These are phyloP conservation scores for Elsinoe arachidis DNA, from an alignment of 2,329 filamentous ascomycete species.

Conservation along the genomic window DNA sequence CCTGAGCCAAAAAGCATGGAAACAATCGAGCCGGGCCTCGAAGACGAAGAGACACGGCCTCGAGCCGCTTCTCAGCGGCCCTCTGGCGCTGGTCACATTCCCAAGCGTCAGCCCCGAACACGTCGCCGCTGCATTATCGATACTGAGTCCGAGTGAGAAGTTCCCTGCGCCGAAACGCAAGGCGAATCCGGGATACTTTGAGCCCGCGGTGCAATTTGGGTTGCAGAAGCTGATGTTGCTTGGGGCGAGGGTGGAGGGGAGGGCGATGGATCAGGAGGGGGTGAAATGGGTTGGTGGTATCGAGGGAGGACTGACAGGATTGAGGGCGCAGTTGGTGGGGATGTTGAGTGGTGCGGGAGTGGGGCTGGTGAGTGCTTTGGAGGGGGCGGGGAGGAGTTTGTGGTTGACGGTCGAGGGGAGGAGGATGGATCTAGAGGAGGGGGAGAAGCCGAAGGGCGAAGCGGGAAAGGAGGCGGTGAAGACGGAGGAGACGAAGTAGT, in stretches of 20 bases:
- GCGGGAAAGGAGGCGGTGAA: constrained; percentile 13
- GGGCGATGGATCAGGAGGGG: constrained; percentile 69
- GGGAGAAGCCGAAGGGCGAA: constrained; percentile 34
- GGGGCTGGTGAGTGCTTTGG: constrained; percentile 66
- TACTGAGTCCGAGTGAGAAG: constrained; percentile 62
- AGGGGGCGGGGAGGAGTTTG: constrained; percentile 69
- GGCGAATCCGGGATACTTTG: constrained; percentile 72
- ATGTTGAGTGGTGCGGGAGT: constrained; percentile 75
- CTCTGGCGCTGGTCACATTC: constrained; percentile 70
- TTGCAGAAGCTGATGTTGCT: constrained; percentile 80
- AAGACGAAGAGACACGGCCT: constrained; percentile 52
- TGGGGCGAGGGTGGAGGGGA: constrained; percentile 78
- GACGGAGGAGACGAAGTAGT: constrained; percentile 3
- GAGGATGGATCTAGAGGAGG: constrained; percentile 71
- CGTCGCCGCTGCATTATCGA: constrained; percentile 68
- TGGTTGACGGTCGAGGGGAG: constrained; percentile 84
- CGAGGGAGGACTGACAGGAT: constrained; percentile 67
- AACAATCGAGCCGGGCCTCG: constrained; percentile 35
- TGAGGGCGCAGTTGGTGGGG: constrained; percentile 71
- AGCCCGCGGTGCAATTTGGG: constrained; percentile 67
- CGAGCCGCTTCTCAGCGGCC: constrained; percentile 69
- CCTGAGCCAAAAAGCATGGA: constrained; percentile 48
- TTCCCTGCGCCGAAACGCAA: constrained; percentile 73
- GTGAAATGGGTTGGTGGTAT: constrained; percentile 67
- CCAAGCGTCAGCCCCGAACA: constrained; percentile 77